Percentiles rank a stretch among this genome's conserved stretches.
Evolutionary conservation across 176 grass and related monocot species (phyloP).

Genomic region (Aegilops speltoides): DNA sequence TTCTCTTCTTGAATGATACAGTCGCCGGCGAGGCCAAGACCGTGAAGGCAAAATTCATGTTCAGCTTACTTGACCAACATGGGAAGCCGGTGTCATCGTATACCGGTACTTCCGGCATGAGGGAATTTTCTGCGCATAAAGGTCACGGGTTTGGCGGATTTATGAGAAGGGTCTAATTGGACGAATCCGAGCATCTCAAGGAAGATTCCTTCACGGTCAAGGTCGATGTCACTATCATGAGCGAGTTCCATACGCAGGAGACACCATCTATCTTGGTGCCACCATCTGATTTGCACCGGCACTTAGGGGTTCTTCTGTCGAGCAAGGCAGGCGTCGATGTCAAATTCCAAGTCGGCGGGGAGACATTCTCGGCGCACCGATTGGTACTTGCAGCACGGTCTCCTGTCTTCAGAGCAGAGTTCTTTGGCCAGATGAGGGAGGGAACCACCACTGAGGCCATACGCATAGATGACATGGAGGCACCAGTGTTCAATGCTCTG

Average conservation of each 20-base stretch:
- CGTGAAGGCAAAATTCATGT: not conserved
- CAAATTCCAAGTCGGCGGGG: not conserved
- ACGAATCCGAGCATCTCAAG: conserved; percentile 14
- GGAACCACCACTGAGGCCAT: not conserved
- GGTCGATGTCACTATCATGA: not conserved
- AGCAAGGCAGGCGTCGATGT: not conserved
- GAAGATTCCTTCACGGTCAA: not conserved
- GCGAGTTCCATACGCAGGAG: not conserved
- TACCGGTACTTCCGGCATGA: not conserved
- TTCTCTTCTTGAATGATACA: not conserved
- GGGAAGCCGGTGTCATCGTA: not conserved
- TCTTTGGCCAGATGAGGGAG: not conserved
- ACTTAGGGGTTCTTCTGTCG: conserved; percentile 28
- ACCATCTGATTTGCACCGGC: conserved; percentile 31
- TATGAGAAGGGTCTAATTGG: not conserved
- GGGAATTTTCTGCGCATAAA: not conserved
- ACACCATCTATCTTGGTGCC: not conserved
- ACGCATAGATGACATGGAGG: not conserved
- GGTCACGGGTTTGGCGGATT: not conserved
- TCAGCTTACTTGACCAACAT: not conserved
- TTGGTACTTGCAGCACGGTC: not conserved
- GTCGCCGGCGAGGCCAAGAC: not conserved
- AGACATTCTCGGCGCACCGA: not conserved
- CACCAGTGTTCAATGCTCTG: conserved; percentile 10
- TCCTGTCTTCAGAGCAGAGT: not conserved